Evolutionary conservation across 148 eudicot species (phyloP).

Genomic region (Silene conica): DNA sequence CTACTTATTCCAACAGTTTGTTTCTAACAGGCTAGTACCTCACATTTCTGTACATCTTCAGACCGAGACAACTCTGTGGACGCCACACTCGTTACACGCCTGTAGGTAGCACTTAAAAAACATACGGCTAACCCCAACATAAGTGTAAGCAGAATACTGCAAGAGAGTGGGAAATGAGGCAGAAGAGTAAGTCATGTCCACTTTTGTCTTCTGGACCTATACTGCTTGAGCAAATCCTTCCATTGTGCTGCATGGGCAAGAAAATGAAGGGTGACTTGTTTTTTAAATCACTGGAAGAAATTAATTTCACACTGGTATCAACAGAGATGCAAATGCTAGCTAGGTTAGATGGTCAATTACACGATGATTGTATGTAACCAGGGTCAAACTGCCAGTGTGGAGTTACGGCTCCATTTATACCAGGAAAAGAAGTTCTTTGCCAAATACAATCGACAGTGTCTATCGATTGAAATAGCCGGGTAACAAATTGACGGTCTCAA

Average conservation of each 20-base stretch:
- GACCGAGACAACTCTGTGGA: not conserved
- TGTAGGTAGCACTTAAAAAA: not conserved
- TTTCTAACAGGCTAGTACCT: not conserved
- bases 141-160: not conserved
- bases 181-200: slow-evolving; percentile 41
- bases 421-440: not conserved
- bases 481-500: too few species aligned
- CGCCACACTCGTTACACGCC: not conserved
- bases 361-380: too few species aligned
- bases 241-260: slow-evolving; percentile 53
- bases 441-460: too few species aligned
- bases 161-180: not conserved
- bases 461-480: too few species aligned
- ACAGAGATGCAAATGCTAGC: not conserved
- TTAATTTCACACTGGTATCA: not conserved
- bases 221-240: slow-evolving; percentile 81
- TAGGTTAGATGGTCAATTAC: too few species aligned
- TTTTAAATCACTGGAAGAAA: not conserved
- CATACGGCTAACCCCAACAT: not conserved
- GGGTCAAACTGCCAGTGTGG: too few species aligned
- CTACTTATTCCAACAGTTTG: not conserved
- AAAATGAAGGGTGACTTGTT: not conserved
- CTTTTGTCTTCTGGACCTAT: slow-evolving; percentile 58
- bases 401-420: not conserved
- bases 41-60: slow-evolving; percentile 8